Evolutionary conservation across 2,329 filamentous ascomycete species (phyloP), one percentile per base, ranked within the genome.

Genomic region (Didymellaceae sp.): DNA sequence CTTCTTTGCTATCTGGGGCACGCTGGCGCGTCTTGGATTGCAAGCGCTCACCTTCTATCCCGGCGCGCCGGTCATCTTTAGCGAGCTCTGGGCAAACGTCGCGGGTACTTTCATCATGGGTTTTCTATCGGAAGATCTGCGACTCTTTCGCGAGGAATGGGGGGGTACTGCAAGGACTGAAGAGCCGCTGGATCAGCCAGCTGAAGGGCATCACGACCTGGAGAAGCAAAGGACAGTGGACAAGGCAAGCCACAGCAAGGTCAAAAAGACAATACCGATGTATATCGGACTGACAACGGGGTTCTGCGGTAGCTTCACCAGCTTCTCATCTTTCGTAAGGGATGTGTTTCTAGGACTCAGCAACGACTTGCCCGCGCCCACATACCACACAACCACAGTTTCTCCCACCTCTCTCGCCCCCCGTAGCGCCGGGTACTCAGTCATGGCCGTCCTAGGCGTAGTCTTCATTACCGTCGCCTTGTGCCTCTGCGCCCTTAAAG

Each of bases 221-320:
- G 77, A 78, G 46, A 66, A 38, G 22, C 78, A 78, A 4, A 82
- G 80, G 2, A 11, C 21, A 2, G 82, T 6, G 71, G 67, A 48
- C 22, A 34, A 18, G 17, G 66, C 65, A 0, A 62, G 68, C 6
- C 71, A 76, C 35, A 57, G 53, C 6, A 77, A 86, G 65, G 79
- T 71, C 20, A 96, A 96, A 70, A 96, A 95, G 77, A 89, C 89
- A 0, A 88, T 96, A 21, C 92, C 93, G 0, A 78, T 96, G 0
- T 96, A 95, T 67, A 88, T 96, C 51, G 92, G 89, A 41, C 82
- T 97, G 5, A 84, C 90, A 0, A 96, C 89, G 0, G 93, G 89
- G 9, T 94, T 94, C 72, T 96, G 91, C 65, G 90, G 93, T 55
- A 92, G 89, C 59, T 90, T 94, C 65, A 97, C 92, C 0, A 92